Base-by-base conservation (phyloP, 768 basidiomycete species). In the Hydnomerulius pinastri region DNA sequence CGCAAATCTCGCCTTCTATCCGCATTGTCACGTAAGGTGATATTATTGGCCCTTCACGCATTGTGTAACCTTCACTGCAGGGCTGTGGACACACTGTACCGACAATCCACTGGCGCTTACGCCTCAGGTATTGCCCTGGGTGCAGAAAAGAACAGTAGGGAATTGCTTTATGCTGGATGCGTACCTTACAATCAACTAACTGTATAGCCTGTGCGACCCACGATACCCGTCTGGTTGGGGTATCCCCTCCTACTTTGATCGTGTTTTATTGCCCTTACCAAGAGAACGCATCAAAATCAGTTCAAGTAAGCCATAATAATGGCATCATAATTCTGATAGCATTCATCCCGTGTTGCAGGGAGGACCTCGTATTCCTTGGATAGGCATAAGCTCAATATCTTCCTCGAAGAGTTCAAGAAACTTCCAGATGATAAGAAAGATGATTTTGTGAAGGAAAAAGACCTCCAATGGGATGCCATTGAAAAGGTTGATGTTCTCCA, bases 1-100 rank as follows among this genome's bases (percentile, higher is more conserved):
- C 50, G 73, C 73, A 28, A 72, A 64, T 46, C 67, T 80, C 13
- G 67, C 65, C 15, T 79, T 45, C 21, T 36, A 45, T 45, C 33
- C 44, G 9, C 44, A 36, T 35, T 78, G 44, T 17, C 44, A 45
- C n/a, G 44, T 45, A 20, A 36, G 44, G n/a, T 17, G 7, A 17
- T 24, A 20, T 5, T 18, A 4, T 17, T 9, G 6, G 4, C n/a
- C 21, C 1, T 4, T 35, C 21, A 6, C 1, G 4, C 24, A 15
- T 21, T 40, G 11, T 25, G 15, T 35, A 7, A 35, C 33, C 1
- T n/a, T 17, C 15, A 15, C 33, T n/a, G 4, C 17, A 41, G 39
- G n/a, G 8, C 13, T 25, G 39, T 15, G 39, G 24, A 6, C 11
- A 28, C 11, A 6, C 11, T 18, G 41, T 41, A 15, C 7, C 8